Conservation (phyloP, 1,284 basidiomycete species). For the Flammula alnicola region DNA sequence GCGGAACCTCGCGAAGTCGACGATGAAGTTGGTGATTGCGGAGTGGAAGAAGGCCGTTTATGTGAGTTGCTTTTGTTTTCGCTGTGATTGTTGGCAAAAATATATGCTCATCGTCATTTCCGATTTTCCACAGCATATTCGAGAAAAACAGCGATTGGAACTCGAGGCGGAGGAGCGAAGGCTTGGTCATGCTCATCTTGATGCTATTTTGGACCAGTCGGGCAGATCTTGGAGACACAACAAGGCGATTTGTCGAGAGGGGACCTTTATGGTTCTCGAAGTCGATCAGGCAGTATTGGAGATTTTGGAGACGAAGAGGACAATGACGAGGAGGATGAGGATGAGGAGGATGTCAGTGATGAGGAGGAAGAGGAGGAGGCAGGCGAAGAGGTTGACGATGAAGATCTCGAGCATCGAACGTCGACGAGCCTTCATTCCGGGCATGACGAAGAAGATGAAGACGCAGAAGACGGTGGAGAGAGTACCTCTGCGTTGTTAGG, state of each 20-base stretch:
- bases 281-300: slow-evolving; percentile 59
- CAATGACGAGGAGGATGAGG: slow-evolving; percentile 23
- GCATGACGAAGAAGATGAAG: slow-evolving; percentile 1
- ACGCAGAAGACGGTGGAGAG: slow-evolving; percentile 10
- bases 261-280: slow-evolving; percentile 46
- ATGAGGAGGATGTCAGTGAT: slow-evolving; percentile 23
- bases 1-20: slow-evolving; percentile 72
- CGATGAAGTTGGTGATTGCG: slow-evolving; percentile 69
- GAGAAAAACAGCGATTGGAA: slow-evolving; percentile 65
- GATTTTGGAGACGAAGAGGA: slow-evolving; percentile 30
- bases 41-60: slow-evolving; percentile 93
- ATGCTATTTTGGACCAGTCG: slow-evolving; percentile 90
- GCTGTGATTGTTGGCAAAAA: neutral
- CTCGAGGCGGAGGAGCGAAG: slow-evolving; percentile 50
- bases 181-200: slow-evolving; percentile 78
- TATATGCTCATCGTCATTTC: neutral
- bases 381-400: slow-evolving; percentile 17
- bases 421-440: neutral
- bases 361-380: slow-evolving; percentile 23
- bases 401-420: slow-evolving; percentile 4
- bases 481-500: slow-evolving; percentile 13
- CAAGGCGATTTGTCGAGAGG: slow-evolving; percentile 66
- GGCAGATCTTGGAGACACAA: slow-evolving; percentile 86
- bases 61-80: slow-evolving; percentile 51
- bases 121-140: slow-evolving; percentile 58